These are phyloP conservation scores for Lipomyces starkeyi DNA, from an alignment of 805 yeast genomes.

Conservation along the genomic window DNA sequence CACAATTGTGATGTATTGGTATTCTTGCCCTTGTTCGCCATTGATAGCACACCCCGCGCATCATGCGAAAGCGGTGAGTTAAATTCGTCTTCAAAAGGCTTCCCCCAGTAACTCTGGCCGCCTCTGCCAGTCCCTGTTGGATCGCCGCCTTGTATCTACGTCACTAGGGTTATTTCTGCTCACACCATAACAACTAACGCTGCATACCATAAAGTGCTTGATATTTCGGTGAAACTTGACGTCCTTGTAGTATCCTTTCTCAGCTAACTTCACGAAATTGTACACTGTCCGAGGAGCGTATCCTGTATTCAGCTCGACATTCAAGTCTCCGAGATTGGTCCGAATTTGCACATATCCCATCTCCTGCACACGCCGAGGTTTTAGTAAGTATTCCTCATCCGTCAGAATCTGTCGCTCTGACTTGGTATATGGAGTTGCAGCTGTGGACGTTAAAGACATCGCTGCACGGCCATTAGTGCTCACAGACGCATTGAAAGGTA, in stretches of 20 bases:
- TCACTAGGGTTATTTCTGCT: neutral
- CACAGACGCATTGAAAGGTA: conserved; percentile 32
- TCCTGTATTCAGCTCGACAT: conserved; percentile 69
- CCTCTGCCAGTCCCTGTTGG: conserved; percentile 48
- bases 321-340: conserved; percentile 49
- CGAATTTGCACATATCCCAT: conserved; percentile 43
- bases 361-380: conserved; percentile 41
- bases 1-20: conserved; percentile 86
- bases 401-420: conserved; percentile 39
- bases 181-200: neutral
- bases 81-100: conserved; percentile 45
- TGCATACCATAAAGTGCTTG: conserved; percentile 42
- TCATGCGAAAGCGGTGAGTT: conserved; percentile 75
- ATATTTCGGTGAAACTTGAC: conserved; percentile 46
- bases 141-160: conserved; percentile 46
- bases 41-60: conserved; percentile 79
- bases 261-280: conserved; percentile 56
- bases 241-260: conserved; percentile 48
- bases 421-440: conserved; percentile 41
- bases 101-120: conserved; percentile 43
- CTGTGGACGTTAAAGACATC: conserved; percentile 44
- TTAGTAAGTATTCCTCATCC: conserved; percentile 42
- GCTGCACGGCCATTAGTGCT: conserved; percentile 42
- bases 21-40: conserved; percentile 95
- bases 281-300: conserved; percentile 60